Base-by-base conservation (phyloP, 2,329 filamentous ascomycete species). In the Purpureocillium takamizusanense region DNA sequence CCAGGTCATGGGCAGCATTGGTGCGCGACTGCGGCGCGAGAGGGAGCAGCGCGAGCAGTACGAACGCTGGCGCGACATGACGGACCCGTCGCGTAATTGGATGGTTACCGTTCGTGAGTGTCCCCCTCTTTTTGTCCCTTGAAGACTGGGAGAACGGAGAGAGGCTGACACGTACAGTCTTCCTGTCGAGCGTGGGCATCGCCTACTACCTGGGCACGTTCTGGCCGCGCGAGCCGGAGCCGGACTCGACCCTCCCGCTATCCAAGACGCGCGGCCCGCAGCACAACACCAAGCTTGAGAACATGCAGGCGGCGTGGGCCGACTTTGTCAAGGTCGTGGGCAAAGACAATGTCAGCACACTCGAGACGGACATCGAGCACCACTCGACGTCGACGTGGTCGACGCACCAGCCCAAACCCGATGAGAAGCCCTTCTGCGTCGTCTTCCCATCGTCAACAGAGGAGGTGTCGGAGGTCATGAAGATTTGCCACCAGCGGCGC, bases 391-490 rank as follows among this genome's bases (percentile, higher is more conserved):
- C 76, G 17, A 69, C 72, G 33, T 83, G 78, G 78, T 81, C 77
- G 33, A 72, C 75, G 23, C 75, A 82, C 57, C 64, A 63, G 34
- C 60, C 65, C 35, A 60, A 62, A 23, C 59, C 65, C 12, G 55
- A 65, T 3, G 65, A 78, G 42, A 63, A 67, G 33, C 71, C 77
- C 11, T 83, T 83, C 54, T 72, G 87, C 56, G 70, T 95, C 37
- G 73, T 94, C 31, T 90, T 81, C 55, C 89, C 88, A 0, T 68
- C 63, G 32, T 78, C 72, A 28, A 95, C 89, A 1, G 82, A 89
- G 46, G 82, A 95, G 50, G 87, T 94, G 8, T 83, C 83, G n/a
- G 68, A 72, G 45, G 77, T 95, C 42, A 90, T 94, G 81, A 89
- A 90, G 65, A 66, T 95, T 40, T 95, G 89, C 65, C 86, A 94